Evolutionary conservation across 768 basidiomycete species (phyloP).

Genomic region (Ephemerocybe angulata): DNA sequence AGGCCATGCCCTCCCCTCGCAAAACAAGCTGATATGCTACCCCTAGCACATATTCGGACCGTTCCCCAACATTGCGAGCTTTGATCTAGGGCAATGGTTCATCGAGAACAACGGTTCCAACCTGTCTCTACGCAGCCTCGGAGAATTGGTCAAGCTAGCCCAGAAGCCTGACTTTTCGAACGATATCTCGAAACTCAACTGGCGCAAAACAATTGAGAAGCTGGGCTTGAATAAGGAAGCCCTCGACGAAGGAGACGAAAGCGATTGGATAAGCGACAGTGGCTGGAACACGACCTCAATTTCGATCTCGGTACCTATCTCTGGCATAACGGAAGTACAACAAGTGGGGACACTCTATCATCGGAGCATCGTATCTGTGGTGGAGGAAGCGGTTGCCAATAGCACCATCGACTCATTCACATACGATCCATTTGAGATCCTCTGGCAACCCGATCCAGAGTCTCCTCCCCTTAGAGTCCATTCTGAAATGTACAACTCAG

Average conservation of each 20-base stretch:
- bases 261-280: neutral
- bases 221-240: neutral
- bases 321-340: neutral
- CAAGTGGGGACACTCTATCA: conserved; percentile 3
- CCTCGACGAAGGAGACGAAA: neutral
- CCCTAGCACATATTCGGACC: neutral
- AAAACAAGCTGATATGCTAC: neutral
- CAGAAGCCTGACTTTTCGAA: neutral
- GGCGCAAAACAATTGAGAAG: neutral
- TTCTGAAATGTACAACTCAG: conserved; percentile 19
- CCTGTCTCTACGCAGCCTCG: neutral
- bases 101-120: neutral
- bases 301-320: neutral
- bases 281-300: neutral
- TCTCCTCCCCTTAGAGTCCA: conserved; percentile 13
- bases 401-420: conserved; percentile 14
- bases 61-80: neutral
- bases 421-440: conserved; percentile 21
- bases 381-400: neutral
- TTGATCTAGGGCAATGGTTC: neutral
- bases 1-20: neutral
- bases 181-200: neutral
- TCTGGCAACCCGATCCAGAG: conserved; percentile 19
- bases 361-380: conserved; percentile 1
- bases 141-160: neutral